phyloP scores from a whole-genome alignment of 352 stramenopile genomes.

The Phytopythium montanum region DNA sequence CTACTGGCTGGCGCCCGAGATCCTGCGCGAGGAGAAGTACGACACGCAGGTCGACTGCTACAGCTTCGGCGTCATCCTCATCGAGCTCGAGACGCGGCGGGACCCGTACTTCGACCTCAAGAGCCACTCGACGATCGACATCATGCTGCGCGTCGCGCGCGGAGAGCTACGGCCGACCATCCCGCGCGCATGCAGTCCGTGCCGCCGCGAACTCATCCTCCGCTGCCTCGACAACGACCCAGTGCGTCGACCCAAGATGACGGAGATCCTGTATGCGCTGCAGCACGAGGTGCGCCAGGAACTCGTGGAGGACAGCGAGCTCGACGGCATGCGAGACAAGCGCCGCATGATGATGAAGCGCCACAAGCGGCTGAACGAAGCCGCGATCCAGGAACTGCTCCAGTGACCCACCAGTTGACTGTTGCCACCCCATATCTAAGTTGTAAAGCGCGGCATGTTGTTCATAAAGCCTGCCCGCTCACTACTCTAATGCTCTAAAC shows the following conservation, averaged over 20 bases:
- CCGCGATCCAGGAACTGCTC: constrained; percentile 60
- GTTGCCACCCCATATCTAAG: no score
- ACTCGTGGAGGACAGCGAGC: constrained; percentile 63
- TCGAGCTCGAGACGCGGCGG: constrained; percentile 73
- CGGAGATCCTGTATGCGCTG: constrained; percentile 63
- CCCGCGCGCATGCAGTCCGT: constrained; percentile 48
- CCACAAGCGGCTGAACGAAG: constrained; percentile 72
- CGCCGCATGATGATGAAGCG: constrained; percentile 67
- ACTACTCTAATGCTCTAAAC: no score
- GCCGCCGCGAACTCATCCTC: constrained; percentile 59
- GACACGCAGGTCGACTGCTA: constrained; percentile 85
- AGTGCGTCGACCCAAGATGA: constrained; percentile 65
- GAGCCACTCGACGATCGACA: constrained; percentile 66
- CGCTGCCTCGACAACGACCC: constrained; percentile 62
- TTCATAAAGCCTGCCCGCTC: no score
- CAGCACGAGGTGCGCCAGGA: constrained; percentile 79
- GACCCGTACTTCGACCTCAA: constrained; percentile 72
- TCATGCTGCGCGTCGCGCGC: constrained; percentile 74
- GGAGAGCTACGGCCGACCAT: constrained; percentile 62
- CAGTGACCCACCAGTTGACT: background rate
- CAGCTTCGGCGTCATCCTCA: constrained; percentile 85
- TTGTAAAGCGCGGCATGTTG: no score
- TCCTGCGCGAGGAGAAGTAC: constrained; percentile 79
- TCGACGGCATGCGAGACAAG: constrained; percentile 52
- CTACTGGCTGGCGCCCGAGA: constrained; percentile 86